These are phyloP conservation scores for Talaromyces pinophilus DNA, from an alignment of 2,329 filamentous ascomycete species.

Conservation along the genomic window DNA sequence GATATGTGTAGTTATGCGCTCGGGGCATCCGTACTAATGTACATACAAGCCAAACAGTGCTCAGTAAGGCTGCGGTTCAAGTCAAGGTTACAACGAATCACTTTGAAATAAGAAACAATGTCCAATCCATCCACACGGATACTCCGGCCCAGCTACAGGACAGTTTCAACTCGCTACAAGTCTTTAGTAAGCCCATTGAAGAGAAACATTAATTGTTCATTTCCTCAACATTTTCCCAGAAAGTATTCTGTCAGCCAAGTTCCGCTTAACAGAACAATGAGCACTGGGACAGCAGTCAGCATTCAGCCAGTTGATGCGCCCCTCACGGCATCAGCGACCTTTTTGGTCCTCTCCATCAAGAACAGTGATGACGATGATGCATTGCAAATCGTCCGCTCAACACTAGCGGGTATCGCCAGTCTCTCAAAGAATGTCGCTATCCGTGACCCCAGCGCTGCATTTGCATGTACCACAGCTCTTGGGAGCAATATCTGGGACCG, in stretches of 20 bases:
- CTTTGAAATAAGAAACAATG: not conserved
- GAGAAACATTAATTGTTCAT: not conserved
- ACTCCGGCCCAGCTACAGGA: not conserved
- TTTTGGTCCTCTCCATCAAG: conserved; percentile 53
- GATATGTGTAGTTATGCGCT: not conserved
- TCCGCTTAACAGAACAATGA: not conserved
- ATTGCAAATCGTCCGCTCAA: conserved; percentile 46
- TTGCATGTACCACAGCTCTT: conserved; percentile 58
- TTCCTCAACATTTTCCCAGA: not conserved
- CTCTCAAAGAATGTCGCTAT: conserved; percentile 58
- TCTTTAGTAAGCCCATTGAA: not conserved
- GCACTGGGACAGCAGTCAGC: not conserved
- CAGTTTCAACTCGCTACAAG: not conserved
- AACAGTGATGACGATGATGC: conserved; percentile 34
- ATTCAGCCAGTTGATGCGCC: conserved; percentile 53
- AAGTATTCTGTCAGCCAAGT: not conserved
- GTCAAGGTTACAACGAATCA: not conserved
- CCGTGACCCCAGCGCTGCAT: conserved; percentile 49
- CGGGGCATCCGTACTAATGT: not conserved
- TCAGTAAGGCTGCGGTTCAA: not conserved
- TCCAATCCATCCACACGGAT: not conserved
- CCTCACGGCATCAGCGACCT: conserved; percentile 56
- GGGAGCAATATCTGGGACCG: conserved; percentile 56
- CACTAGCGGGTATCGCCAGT: conserved; percentile 47
- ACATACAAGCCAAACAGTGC: not conserved